Evolutionary conservation across 768 basidiomycete genomes (phyloP), one percentile per base, ranked within the genome.

Genomic region (Rhizopogon sp.): DNA sequence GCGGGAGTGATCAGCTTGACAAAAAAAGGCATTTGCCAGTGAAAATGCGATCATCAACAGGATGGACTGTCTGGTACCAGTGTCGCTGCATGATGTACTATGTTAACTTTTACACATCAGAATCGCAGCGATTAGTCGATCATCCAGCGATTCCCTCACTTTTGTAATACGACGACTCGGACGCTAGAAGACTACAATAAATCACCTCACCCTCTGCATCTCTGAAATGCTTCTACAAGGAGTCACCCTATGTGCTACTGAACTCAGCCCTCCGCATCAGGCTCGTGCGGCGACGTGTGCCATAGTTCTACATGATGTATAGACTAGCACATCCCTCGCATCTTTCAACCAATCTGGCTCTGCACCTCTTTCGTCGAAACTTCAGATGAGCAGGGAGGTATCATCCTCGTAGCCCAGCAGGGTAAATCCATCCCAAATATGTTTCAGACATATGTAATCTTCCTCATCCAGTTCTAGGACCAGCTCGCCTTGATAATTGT

Each of bases 381-480:
- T 1, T 74, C 71, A 46, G 75, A 84, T 66, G 85, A 85, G 0
- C 80, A 84, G 58, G 97, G 96, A 22, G 94, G 95, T 1, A 77
- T 93, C 56, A 78, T 97, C 52, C 77, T 97, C 20, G 85, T 91
- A 31, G 84, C 86, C 2, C 94, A 97, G 66, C 82, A 85, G 45
- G 92, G 94, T 56, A 97, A 97, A 69, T 84, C 91, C 0, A 79
- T 96, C 42, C 64, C 97, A 59, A 87, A 96, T 64, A 87, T 94
- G n/a, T 17, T 35, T 51, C 3, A 8, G 16, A 37, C 37, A 7
- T 31, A 20, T 20, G 7, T 28, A 8, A 42, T 43, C 13, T 25
- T 25, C 31, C 43, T 52, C 51, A 52, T 37, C n/a, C 45, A 4
- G 7, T 55, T 39, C 33, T 65, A 97, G 95, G 93, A 98, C 69